Evolutionary conservation across 2,329 filamentous ascomycete species (phyloP).

Genomic region (Monilinia fructigena): DNA sequence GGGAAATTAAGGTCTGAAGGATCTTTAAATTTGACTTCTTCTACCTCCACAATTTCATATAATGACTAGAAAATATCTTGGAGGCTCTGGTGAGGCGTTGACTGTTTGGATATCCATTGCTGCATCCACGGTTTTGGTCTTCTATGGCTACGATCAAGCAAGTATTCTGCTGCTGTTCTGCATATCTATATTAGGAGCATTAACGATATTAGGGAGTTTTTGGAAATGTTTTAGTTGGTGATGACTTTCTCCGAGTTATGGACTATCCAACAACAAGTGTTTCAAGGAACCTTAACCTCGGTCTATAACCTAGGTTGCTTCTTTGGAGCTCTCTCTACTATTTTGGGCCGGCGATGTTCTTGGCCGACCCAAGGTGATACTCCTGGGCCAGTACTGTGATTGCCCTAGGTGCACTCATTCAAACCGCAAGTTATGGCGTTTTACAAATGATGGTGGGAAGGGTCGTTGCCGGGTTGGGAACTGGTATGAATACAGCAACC

Average conservation of each 20-base stretch:
- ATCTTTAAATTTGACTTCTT: too few relatives aligned
- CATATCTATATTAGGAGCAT: background rate
- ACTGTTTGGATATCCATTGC: constrained; percentile 54
- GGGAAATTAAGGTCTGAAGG: background rate
- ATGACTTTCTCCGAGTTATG: constrained; percentile 46
- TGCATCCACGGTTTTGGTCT: constrained; percentile 50
- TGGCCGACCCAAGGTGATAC: constrained; percentile 56
- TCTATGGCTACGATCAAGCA: constrained; percentile 49
- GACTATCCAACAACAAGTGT: constrained; percentile 11
- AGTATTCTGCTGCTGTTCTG: background rate
- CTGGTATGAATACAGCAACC: constrained; percentile 50
- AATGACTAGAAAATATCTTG: constrained; percentile 50
- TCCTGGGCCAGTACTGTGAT: constrained; percentile 55
- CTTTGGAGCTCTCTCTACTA: constrained; percentile 44
- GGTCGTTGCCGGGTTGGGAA: constrained; percentile 51
- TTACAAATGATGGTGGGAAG: constrained; percentile 54
- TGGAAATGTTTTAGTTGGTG: constrained; percentile 46
- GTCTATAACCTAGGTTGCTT: constrained; percentile 48
- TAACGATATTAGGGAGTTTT: constrained; percentile 36
- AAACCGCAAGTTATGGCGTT: constrained; percentile 45
- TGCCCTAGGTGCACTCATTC: constrained; percentile 53
- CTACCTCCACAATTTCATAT: background rate
- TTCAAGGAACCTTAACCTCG: constrained; percentile 12
- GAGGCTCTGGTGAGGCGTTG: constrained; percentile 50
- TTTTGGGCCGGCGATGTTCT: constrained; percentile 49